Percentiles rank a stretch among this genome's conserved stretches.
Evolutionary conservation across 2,329 filamentous ascomycete species (phyloP).

Genomic region (Piedraia hortae): DNA sequence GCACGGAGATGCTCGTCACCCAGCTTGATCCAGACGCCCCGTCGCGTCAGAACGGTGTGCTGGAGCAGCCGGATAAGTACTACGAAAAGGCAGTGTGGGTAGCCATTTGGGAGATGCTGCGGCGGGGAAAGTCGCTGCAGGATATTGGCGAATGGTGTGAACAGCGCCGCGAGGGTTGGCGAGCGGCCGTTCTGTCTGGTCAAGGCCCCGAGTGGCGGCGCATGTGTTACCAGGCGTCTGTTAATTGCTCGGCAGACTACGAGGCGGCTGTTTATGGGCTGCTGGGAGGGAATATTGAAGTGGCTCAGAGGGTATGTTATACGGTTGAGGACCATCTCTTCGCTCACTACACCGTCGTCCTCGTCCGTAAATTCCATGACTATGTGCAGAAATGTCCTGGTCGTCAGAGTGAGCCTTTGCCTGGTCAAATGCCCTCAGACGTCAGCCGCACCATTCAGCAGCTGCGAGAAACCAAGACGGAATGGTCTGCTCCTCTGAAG

Average conservation of each 20-base stretch:
- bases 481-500: conserved; percentile 40
- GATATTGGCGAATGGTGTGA: conserved; percentile 66
- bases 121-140: conserved; percentile 47
- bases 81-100: conserved; percentile 82
- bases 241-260: conserved; percentile 40
- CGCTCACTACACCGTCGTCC: conserved; percentile 60
- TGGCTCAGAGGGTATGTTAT: conserved; percentile 47
- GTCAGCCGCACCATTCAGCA: conserved; percentile 26
- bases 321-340: conserved; percentile 74
- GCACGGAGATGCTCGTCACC: conserved; percentile 41
- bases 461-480: conserved; percentile 30
- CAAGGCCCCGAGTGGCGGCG: conserved; percentile 33
- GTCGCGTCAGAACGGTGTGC: conserved; percentile 45
- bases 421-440: conserved; percentile 20
- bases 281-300: conserved; percentile 57
- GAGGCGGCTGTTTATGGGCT: conserved; percentile 78
- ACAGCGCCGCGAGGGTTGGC: conserved; percentile 68
- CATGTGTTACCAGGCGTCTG: conserved; percentile 46
- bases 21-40: conserved; percentile 79
- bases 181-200: conserved; percentile 53
- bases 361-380: conserved; percentile 52
- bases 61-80: conserved; percentile 62
- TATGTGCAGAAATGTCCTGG: conserved; percentile 36
- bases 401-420: too few species aligned
- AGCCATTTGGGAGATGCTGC: conserved; percentile 77